phyloP scores from a whole-genome alignment of 352 stramenopile species.

The Pythium scleroteichum region DNA sequence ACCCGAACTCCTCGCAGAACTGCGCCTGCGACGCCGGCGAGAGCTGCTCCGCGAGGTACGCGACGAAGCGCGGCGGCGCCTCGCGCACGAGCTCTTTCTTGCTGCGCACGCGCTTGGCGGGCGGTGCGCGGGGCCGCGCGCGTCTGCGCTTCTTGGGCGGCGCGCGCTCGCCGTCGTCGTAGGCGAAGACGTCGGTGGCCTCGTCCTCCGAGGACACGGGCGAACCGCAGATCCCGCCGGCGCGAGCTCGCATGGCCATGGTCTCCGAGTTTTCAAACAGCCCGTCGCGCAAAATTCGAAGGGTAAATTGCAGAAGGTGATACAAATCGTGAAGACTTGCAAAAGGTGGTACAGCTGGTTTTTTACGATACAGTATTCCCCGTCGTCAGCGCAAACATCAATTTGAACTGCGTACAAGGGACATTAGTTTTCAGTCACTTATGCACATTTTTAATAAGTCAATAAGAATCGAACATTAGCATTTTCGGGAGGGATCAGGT shows the following conservation, averaged over 20 bases:
- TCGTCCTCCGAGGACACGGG: constrained; percentile 9
- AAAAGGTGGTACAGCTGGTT: too few species aligned
- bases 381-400: too few species aligned
- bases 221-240: constrained; percentile 26
- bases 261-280: not conserved
- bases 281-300: too few species aligned
- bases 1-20: constrained; percentile 48
- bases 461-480: too few species aligned
- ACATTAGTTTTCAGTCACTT: too few species aligned
- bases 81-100: constrained; percentile 47
- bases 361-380: too few species aligned
- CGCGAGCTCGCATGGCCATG: not conserved
- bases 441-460: too few species aligned
- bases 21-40: constrained; percentile 45
- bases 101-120: constrained; percentile 24
- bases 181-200: constrained; percentile 17
- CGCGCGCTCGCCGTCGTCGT: constrained; percentile 2
- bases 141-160: not conserved
- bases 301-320: too few species aligned
- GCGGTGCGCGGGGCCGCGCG: not conserved
- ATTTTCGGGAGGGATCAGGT: too few species aligned
- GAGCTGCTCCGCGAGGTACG: constrained; percentile 61
- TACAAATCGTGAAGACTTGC: too few species aligned
- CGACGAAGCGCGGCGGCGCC: constrained; percentile 47
- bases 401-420: too few species aligned